A percentile compares a stretch with the other conserved stretches of the same genome.
Conservation (phyloP, 495 filamentous ascomycete genomes). For the Lepraria neglecta region DNA sequence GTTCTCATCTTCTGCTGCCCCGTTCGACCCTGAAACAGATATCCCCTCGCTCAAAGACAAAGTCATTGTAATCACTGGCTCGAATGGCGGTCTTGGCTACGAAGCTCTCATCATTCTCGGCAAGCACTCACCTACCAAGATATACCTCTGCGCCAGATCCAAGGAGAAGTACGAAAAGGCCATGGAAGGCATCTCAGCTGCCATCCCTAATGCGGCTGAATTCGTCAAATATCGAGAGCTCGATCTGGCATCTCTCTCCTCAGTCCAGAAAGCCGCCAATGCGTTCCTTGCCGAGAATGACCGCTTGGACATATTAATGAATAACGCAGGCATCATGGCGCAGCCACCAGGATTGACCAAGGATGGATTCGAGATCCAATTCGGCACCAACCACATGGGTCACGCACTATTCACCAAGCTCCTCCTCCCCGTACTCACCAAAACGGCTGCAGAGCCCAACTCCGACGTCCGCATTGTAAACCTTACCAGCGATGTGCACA, state of each 20-base stretch:
- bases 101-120: constrained; percentile 55
- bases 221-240: constrained; percentile 39
- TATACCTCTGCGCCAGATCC: constrained; percentile 57
- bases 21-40: not conserved
- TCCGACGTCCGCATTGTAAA: constrained; percentile 42
- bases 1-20: not conserved
- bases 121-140: constrained; percentile 45
- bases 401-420: constrained; percentile 54
- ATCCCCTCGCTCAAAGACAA: not conserved
- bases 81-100: constrained; percentile 57
- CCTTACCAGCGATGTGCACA: constrained; percentile 40
- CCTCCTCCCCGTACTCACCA: constrained; percentile 37
- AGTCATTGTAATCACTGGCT: not conserved
- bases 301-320: constrained; percentile 59
- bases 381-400: constrained; percentile 53
- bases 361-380: constrained; percentile 49
- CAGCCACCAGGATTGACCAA: constrained; percentile 37
- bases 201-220: constrained; percentile 39
- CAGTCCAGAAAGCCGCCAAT: constrained; percentile 45
- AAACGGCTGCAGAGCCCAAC: constrained; percentile 23
- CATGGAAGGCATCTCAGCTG: constrained; percentile 32
- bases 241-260: constrained; percentile 42
- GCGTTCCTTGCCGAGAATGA: constrained; percentile 40
- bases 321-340: constrained; percentile 63
- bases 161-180: constrained; percentile 43